Evolutionary conservation across 2,329 filamentous ascomycete species (phyloP), one percentile per base, ranked within the genome.

Genomic region (Exophiala calicioides): DNA sequence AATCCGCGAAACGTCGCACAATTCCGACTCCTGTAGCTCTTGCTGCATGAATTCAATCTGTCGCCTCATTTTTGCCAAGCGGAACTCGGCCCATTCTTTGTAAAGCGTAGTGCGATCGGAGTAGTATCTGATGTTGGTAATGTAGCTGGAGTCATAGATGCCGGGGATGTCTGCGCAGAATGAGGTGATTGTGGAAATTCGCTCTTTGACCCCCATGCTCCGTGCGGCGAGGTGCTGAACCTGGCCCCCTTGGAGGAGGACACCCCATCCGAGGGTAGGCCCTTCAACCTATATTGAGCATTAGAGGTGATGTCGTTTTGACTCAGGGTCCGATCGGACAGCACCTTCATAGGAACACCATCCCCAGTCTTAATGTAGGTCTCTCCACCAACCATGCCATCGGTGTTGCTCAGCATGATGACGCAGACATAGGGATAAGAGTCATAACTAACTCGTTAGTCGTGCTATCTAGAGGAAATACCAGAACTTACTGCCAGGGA

Each of bases 161-260:
- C 65, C 65, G 2, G 79, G 68, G 15, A 70, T 73, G 38, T 73
- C 75, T 1, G 82, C 80, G 5, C 82, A 74, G 67, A 84, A 84
- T 3, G 78, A 79, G 0, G 82, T 85, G 38, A 85, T 80, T 66
- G 82, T 80, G 33, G 72, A 79, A 63, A 85, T 83, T 21, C 82
- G 76, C 62, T 85, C 82, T 16, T 79, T 79, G 2, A 79, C 65
- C 7, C 81, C 78, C 9, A 73, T 21, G 21, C 19, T 8, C 3
- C 42, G 76, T 12, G 83, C 72, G 2, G 81, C 82, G 44, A 79
- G 74, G 60, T 86, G 82, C 51, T 79, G 75, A 51, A 85, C 81
- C 65, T 85, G 83, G 15, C 81, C 72, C 9, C 82, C 82, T 62
- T 86, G 82, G 30, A 85, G 68, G 13, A 85, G 71, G 1, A 83